A percentile compares a stretch with the other conserved stretches of the same genome.
Conservation (phyloP, 495 filamentous ascomycete genomes). For the Xylaria bambusicola region DNA sequence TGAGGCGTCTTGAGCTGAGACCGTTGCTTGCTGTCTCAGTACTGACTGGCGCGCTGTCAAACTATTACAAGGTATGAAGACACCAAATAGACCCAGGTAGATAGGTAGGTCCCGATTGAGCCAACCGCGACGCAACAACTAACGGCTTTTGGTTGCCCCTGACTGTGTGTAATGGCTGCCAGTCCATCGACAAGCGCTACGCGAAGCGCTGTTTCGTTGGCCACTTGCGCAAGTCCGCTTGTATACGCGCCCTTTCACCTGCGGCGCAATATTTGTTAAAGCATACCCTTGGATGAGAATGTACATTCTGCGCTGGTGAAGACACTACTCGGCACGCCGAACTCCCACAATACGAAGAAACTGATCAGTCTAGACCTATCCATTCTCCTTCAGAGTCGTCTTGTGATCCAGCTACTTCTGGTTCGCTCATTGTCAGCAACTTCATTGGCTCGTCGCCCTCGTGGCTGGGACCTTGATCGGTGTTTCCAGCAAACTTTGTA, state of each 20-base stretch:
- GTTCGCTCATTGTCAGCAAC: slow-evolving; percentile 32
- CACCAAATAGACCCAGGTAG: no score
- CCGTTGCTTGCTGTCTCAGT: not conserved
- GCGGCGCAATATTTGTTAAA: not conserved
- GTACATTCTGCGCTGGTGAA: no score
- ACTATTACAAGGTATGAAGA: no score
- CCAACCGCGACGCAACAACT: not conserved
- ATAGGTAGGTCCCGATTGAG: not conserved
- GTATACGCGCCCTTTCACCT: not conserved
- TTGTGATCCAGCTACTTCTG: slow-evolving; percentile 30
- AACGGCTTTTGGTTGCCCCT: no score
- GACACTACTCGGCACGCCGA: no score
- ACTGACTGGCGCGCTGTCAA: no score
- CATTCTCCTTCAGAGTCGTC: slow-evolving; percentile 51
- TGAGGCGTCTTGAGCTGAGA: no score
- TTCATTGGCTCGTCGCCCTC: slow-evolving; percentile 19
- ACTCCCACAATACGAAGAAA: no score
- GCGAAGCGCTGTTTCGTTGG: no score
- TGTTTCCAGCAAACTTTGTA: slow-evolving; percentile 20
- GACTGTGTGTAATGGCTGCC: not conserved
- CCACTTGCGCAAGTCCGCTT: no score
- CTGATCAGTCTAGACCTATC: slow-evolving; percentile 55
- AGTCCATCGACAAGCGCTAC: not conserved
- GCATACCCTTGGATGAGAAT: no score
- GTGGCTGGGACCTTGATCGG: slow-evolving; percentile 16